Evolutionary conservation across 148 eudicot genomes (phyloP).

Genomic region (Drosera capensis): DNA sequence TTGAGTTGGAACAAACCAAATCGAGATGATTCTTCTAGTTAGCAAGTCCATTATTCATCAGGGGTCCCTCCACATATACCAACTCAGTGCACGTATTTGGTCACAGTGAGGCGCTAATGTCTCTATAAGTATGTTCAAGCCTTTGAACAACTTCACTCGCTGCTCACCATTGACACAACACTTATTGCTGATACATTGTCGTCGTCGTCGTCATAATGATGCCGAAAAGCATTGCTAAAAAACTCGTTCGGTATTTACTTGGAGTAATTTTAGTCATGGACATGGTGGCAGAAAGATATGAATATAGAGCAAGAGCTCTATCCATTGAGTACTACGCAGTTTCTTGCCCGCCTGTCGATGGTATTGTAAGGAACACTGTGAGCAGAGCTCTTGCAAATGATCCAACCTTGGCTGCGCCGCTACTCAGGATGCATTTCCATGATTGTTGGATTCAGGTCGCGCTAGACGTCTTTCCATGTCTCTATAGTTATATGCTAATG

Average conservation of each 20-base stretch:
- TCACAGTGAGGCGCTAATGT: no score
- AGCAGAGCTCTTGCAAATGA: constrained; percentile 33
- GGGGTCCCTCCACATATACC: no score
- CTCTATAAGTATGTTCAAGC: no score
- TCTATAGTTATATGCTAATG: background rate
- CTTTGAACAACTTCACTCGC: no score
- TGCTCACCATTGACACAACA: no score
- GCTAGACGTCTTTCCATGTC: background rate
- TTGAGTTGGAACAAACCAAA: no score
- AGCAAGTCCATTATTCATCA: no score
- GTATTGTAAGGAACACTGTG: constrained; percentile 30
- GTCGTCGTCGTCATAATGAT: no score
- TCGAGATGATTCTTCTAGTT: no score
- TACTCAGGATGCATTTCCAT: constrained; percentile 61
- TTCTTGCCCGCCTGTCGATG: constrained; percentile 44
- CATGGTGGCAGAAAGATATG: constrained; percentile 11
- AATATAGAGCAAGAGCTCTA: constrained; percentile 16
- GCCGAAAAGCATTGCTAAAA: no score
- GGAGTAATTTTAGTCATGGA: constrained; percentile 12
- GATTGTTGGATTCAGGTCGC: constrained; percentile 61
- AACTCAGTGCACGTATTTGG: no score
- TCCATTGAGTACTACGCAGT: constrained; percentile 47
- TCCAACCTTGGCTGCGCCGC: constrained; percentile 55
- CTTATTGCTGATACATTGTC: no score
- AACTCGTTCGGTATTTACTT: background rate